Conservation (phyloP, 192 early-diverging fungal species). For the Cetraspora pellucida region DNA sequence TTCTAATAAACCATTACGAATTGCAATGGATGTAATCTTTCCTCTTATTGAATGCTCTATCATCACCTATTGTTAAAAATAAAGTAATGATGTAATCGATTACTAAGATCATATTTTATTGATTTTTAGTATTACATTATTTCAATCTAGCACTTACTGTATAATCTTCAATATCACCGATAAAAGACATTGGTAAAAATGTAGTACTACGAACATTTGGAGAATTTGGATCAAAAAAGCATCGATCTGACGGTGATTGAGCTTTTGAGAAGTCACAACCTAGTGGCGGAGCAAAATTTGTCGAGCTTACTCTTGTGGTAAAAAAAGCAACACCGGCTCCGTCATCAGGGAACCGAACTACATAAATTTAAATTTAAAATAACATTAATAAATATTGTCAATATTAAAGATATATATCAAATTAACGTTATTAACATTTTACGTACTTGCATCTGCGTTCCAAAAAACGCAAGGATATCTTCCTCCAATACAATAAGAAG, state of each 20-base stretch:
- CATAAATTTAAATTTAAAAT: not conserved
- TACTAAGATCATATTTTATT: not conserved
- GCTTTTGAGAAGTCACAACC: conserved; percentile 36
- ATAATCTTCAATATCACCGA: conserved; percentile 46
- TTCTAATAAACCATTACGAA: conserved; percentile 46
- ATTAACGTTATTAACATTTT: not conserved
- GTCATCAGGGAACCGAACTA: conserved; percentile 24
- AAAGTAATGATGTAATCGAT: not conserved
- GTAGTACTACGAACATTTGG: not conserved
- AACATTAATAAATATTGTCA: too few relatives aligned
- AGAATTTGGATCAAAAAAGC: conserved; percentile 37
- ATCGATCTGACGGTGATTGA: not conserved
- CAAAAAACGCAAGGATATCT: conserved; percentile 13
- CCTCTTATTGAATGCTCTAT: conserved; percentile 49
- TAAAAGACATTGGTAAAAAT: conserved; percentile 36
- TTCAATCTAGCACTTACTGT: conserved; percentile 12
- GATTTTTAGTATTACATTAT: not conserved
- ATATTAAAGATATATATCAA: too few relatives aligned
- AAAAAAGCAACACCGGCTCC: conserved; percentile 40
- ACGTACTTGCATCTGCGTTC: conserved; percentile 23
- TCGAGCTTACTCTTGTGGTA: conserved; percentile 40
- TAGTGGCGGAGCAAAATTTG: conserved; percentile 32
- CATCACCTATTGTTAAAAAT: conserved; percentile 33
- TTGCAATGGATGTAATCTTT: conserved; percentile 39
- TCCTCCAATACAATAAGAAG: conserved; percentile 9